Evolutionary conservation across 140 eudicot species (phyloP), one percentile per base, ranked within the genome.

Genomic region (Flaveria floridana): DNA sequence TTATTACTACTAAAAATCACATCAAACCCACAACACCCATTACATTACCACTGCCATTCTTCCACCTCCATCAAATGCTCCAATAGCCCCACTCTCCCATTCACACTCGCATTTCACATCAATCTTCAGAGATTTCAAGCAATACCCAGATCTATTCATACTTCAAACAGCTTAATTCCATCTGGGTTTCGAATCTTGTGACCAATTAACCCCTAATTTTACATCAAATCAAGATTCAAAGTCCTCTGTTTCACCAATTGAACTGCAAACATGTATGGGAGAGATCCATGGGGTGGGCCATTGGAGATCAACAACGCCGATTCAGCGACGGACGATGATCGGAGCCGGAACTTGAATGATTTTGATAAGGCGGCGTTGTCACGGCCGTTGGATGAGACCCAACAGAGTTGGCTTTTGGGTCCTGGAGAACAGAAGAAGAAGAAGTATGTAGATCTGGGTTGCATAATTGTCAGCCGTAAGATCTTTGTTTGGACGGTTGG

Each of bases 231-330:
- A 50, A 39, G 41, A 34, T 34, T 34, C 8, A 34, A 34, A 6
- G 8, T 1, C 41, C 41, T 34, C 41, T 34, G 41, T 5, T 34
- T 34, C 8, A 34, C 41, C 41, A 34, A 13, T 67, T 16, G n/a
- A 41, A 9, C 9, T 66, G 61, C 18, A 47, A 89, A 75, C 15
- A 92, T 92, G 89, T 92, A 92, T 78, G 98, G 96, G 7, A 78
- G 98, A 78, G 98, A 92, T 84, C 98, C 98, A 7, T 92, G 98
- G 98, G 98, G 96, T 8, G 98, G 96, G 68, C 87, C 98, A 13
- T 74, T 92, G 67, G 98, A 92, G 77, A 92, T 92, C 64, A 82
- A 82, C 83, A 89, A 95, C 57, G 88, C 92, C 13, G 97, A 92
- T 64, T 92, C 97, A 0, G 90, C 96, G 41, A 87, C 98, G 20